Evolutionary conservation across 202 grass and related monocot species (phyloP), one percentile per base, ranked within the genome.

Genomic region (Setaria italica): DNA sequence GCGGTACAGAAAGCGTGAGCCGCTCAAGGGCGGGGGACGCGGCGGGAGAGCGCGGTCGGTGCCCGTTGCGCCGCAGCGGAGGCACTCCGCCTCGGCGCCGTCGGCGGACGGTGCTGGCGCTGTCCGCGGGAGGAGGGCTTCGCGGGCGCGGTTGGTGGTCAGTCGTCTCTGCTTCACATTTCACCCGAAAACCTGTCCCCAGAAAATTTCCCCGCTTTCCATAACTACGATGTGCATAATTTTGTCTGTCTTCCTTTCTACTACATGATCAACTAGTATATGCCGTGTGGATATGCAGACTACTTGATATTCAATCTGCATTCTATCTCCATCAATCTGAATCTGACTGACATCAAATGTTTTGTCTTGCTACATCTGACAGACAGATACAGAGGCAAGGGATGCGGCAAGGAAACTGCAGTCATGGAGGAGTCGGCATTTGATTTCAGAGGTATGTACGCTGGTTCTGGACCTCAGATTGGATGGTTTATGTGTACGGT

Each of bases 11-110:
- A 88, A 84, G 46, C 87, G 71, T 25, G 66, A 85, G 39, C 57
- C 53, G 84, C 21, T 72, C 46, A 72, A 65, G 71, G 56, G 34
- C 1, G 17, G 63, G 10, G 48, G 63, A 49, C 57, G 72, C 54
- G n/a, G 30, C 13, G 71, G 73, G 78, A 92, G 88, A 57, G 64
- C 84, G 46, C 76, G 85, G 53, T 83, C 85, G 72, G 75, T 78
- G 78, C 91, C 82, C 45, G 66, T 90, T 60, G 88, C 70, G 54
- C 82, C 77, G 55, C 49, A 79, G 81, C 81, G 64, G 8, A 76
- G 76, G 11, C 70, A 57, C 70, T 0, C 54, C 7, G 20, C 47
- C 43, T 66, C 64, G 13, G 45, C 46, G 29, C 11, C 72, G 15
- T 81, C 71, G 76, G 56, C 11, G 42, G 81, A 54, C 3, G 42